Evolutionary conservation across 2,329 filamentous ascomycete genomes (phyloP).

Genomic region (Cladosporium austrohemisphaericum): DNA sequence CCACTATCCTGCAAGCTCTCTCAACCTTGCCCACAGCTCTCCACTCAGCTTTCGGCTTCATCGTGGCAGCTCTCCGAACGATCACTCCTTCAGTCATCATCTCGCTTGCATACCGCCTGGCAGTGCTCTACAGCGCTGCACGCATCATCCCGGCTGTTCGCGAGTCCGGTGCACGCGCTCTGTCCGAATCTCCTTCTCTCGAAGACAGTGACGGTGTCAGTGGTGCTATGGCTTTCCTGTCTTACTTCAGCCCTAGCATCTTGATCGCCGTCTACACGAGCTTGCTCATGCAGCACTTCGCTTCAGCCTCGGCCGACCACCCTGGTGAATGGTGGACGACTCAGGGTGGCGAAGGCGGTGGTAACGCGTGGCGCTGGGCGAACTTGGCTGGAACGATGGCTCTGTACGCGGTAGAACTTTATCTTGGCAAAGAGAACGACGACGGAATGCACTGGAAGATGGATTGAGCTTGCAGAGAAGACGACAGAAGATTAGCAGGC

Average conservation of each 20-base stretch:
- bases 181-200: conserved; percentile 79
- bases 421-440: conserved; percentile 76
- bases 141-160: conserved; percentile 92
- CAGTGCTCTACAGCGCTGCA: conserved; percentile 92
- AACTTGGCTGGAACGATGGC: conserved; percentile 87
- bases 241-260: conserved; percentile 92
- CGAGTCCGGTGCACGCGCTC: conserved; percentile 75
- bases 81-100: conserved; percentile 96
- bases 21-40: conserved; percentile 79
- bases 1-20: conserved; percentile 79
- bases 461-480: conserved; percentile 61
- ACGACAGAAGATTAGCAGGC: no score
- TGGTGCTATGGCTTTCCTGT: conserved; percentile 75
- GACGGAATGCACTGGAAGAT: conserved; percentile 89
- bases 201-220: conserved; percentile 82
- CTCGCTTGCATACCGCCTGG: conserved; percentile 85
- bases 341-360: conserved; percentile 74
- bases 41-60: conserved; percentile 77
- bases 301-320: conserved; percentile 60
- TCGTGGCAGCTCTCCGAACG: conserved; percentile 88
- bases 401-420: conserved; percentile 85
- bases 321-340: conserved; percentile 74
- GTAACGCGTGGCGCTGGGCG: conserved; percentile 89
- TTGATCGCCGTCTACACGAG: conserved; percentile 96
- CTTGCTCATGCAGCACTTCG: conserved; percentile 91